A percentile compares a stretch with the other conserved stretches of the same genome.
These are phyloP conservation scores for Wickerhamiella cacticola DNA, from an alignment of 805 yeast species.

Conservation along the genomic window DNA sequence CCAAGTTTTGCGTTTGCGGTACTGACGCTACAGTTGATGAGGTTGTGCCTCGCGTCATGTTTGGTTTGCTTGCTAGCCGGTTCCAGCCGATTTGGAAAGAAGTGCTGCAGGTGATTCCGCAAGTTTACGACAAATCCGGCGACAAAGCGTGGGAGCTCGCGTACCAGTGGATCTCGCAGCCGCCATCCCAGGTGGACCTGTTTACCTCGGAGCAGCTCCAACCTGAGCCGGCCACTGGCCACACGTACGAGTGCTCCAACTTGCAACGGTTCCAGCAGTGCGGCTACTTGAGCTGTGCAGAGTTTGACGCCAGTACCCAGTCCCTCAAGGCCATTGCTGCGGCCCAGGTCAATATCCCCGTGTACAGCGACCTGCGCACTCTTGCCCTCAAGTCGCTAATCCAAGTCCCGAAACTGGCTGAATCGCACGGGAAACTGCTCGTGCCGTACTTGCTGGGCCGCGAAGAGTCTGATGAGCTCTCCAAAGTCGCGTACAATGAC, in stretches of 20 bases:
- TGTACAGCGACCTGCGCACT: slow-evolving; percentile 32
- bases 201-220: slow-evolving; percentile 19
- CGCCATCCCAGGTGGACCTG: slow-evolving; percentile 21
- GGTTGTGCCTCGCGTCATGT: slow-evolving; percentile 38
- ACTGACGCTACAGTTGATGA: slow-evolving; percentile 20
- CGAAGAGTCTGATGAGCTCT: slow-evolving; percentile 19
- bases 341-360: slow-evolving; percentile 6
- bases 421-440: slow-evolving; percentile 43
- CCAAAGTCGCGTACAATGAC: slow-evolving; percentile 21
- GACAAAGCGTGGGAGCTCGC: slow-evolving; percentile 46
- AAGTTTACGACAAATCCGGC: slow-evolving; percentile 31
- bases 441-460: slow-evolving; percentile 42
- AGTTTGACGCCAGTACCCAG: background rate
- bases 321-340: slow-evolving; percentile 18
- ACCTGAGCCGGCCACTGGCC: slow-evolving; percentile 1
- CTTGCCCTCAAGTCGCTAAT: slow-evolving; percentile 48
- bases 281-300: slow-evolving; percentile 17
- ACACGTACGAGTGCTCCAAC: slow-evolving; percentile 15
- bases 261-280: slow-evolving; percentile 16
- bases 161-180: slow-evolving; percentile 22
- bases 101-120: slow-evolving; percentile 47
- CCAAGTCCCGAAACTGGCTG: slow-evolving; percentile 56
- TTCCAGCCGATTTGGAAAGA: slow-evolving; percentile 84
- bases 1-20: slow-evolving; percentile 31
- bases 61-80: slow-evolving; percentile 61